phyloP scores from a whole-genome alignment of 768 basidiomycete species.

The Brasilioporus rufonigricans region DNA sequence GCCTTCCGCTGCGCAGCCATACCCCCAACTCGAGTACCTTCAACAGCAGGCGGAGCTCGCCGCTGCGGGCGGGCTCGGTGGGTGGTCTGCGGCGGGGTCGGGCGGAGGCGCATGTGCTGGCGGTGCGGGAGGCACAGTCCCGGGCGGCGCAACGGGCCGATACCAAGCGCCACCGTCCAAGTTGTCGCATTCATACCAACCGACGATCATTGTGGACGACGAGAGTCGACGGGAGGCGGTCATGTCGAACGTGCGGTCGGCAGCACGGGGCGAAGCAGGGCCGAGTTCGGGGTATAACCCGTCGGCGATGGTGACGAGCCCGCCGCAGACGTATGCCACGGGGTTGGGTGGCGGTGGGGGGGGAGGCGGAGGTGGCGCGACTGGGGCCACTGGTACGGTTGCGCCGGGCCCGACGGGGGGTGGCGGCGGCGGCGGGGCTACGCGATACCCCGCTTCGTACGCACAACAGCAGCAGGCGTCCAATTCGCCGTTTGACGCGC shows the following conservation, averaged over 20 bases:
- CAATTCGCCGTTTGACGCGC: slow-evolving; percentile 52
- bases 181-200: slow-evolving; percentile 40
- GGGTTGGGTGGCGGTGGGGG: slow-evolving; percentile 5
- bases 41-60: slow-evolving; percentile 92
- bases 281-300: slow-evolving; percentile 42
- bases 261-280: slow-evolving; percentile 50
- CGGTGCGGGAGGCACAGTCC: slow-evolving; percentile 29
- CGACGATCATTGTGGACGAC: slow-evolving; percentile 61
- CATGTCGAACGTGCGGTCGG: slow-evolving; percentile 73
- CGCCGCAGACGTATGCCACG: slow-evolving; percentile 69
- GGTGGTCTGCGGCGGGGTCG: slow-evolving; percentile 44
- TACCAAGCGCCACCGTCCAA: slow-evolving; percentile 45
- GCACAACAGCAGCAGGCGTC: slow-evolving; percentile 40
- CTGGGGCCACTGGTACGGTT: neutral
- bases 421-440: slow-evolving; percentile 14
- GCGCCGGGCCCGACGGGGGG: neutral
- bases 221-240: slow-evolving; percentile 77
- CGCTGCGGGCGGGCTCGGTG: slow-evolving; percentile 56
- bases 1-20: slow-evolving; percentile 66
- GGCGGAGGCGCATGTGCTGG: slow-evolving; percentile 22
- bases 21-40: slow-evolving; percentile 87
- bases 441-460: slow-evolving; percentile 61
- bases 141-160: slow-evolving; percentile 29
- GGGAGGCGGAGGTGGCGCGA: neutral
- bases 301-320: slow-evolving; percentile 62